Evolutionary conservation across 257 asterid species (phyloP).

Genomic region (Nicotiana knightiana): DNA sequence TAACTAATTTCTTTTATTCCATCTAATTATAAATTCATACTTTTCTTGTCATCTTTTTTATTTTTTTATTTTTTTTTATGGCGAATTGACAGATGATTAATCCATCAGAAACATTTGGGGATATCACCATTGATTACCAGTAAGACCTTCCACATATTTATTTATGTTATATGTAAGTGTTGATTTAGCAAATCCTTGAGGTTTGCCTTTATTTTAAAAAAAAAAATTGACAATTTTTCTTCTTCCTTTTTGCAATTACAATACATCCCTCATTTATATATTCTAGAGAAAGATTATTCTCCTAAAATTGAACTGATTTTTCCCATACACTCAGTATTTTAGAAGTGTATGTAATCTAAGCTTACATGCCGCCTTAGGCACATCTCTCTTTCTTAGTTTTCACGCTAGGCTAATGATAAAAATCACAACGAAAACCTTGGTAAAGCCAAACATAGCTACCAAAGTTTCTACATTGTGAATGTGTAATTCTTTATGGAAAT

Average conservation of each 20-base stretch:
- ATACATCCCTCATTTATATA: background rate
- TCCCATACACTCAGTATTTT: too few species aligned
- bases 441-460: too few species aligned
- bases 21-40: too few species aligned
- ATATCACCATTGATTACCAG: constrained; percentile 72
- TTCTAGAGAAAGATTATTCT: too few species aligned
- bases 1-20: background rate
- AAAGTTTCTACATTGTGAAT: background rate
- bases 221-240: too few species aligned
- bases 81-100: constrained; percentile 46
- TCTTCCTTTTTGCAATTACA: background rate
- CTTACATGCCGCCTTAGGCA: too few species aligned
- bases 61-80: background rate
- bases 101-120: constrained; percentile 70
- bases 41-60: background rate
- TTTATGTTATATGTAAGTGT: background rate
- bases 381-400: too few species aligned
- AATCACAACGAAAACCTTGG: too few species aligned
- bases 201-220: background rate
- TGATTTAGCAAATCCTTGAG: background rate
- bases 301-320: too few species aligned
- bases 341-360: too few species aligned
- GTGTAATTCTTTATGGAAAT: background rate
- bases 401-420: too few species aligned
- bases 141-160: constrained; percentile 20